Conservation (phyloP, 768 basidiomycete species). For the Boletus vinaceobasis region DNA sequence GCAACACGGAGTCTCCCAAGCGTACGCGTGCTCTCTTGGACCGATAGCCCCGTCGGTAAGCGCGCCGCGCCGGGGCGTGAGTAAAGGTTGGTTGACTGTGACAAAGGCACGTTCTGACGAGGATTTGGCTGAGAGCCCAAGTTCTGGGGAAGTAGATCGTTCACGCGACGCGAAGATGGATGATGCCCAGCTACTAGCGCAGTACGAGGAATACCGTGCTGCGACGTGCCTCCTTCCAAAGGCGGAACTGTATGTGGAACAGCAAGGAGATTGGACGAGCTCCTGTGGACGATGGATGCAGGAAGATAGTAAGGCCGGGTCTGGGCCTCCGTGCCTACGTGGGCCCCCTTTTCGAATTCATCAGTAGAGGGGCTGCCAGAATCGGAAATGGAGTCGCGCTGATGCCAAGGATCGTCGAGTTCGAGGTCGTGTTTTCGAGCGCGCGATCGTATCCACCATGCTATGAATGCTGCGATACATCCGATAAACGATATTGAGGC, state of each 20-base stretch:
- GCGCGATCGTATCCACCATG: conserved; percentile 46
- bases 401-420: conserved; percentile 32
- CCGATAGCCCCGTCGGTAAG: conserved; percentile 16
- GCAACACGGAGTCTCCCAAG: conserved; percentile 47
- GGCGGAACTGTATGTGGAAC: conserved; percentile 14
- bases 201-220: neutral
- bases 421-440: conserved; percentile 35
- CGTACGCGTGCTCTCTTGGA: conserved; percentile 32
- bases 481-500: conserved; percentile 45
- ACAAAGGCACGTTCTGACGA: conserved; percentile 1
- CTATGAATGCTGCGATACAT: conserved; percentile 43
- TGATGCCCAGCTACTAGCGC: neutral
- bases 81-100: neutral
- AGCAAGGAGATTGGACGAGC: conserved; percentile 17
- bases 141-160: conserved; percentile 4
- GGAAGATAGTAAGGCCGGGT: conserved; percentile 23
- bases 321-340: conserved; percentile 14
- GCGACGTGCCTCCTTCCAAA: neutral
- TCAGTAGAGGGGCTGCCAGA: neutral
- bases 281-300: conserved; percentile 18
- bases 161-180: neutral
- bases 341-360: neutral
- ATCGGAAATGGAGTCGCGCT: conserved; percentile 17
- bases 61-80: conserved; percentile 16
- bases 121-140: neutral